phyloP scores from a whole-genome alignment of 192 early-diverging fungal genomes.

The Coemansia sp. region DNA sequence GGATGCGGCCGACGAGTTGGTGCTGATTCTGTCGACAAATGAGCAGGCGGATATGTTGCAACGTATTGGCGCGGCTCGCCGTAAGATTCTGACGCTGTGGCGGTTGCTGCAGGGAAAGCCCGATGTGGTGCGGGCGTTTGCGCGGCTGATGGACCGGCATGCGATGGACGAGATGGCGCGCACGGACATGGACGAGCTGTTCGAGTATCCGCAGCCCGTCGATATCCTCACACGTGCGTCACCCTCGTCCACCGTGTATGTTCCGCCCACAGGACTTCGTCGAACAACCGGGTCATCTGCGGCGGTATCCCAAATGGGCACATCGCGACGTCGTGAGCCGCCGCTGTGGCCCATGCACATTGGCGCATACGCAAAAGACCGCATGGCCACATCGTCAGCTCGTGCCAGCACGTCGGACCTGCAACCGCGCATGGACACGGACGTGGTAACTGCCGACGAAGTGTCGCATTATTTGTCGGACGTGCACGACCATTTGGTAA shows the following conservation, averaged over 20 bases:
- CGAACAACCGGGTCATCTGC: conserved; percentile 13
- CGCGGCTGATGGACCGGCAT: conserved; percentile 62
- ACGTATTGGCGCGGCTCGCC: conserved; percentile 69
- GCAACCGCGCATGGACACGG: conserved; percentile 2
- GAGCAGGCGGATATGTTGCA: conserved; percentile 80
- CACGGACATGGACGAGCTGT: conserved; percentile 7
- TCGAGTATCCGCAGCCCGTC: conserved; percentile 1
- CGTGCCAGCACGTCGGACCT: conserved; percentile 28
- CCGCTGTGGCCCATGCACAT: conserved; percentile 18
- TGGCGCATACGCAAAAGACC: conserved; percentile 11
- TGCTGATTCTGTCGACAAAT: conserved; percentile 87
- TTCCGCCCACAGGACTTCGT: background rate
- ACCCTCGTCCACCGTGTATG: conserved; percentile 1
- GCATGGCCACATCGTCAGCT: conserved; percentile 11
- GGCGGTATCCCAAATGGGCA: conserved; percentile 12
- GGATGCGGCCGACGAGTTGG: conserved; percentile 92
- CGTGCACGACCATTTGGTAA: conserved; percentile 75
- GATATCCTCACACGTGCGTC: conserved; percentile 8
- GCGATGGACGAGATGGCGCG: conserved; percentile 11
- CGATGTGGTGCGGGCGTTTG: conserved; percentile 70
- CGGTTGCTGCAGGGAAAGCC: conserved; percentile 69
- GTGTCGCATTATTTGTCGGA: conserved; percentile 72
- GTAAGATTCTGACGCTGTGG: conserved; percentile 69
- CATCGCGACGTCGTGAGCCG: conserved; percentile 7
- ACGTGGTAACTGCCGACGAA: conserved; percentile 43